Percentiles rank a stretch among this genome's conserved stretches.
phyloP scores from a whole-genome alignment of 2,329 filamentous ascomycete genomes.

The Lasiodiplodia theobromae region DNA sequence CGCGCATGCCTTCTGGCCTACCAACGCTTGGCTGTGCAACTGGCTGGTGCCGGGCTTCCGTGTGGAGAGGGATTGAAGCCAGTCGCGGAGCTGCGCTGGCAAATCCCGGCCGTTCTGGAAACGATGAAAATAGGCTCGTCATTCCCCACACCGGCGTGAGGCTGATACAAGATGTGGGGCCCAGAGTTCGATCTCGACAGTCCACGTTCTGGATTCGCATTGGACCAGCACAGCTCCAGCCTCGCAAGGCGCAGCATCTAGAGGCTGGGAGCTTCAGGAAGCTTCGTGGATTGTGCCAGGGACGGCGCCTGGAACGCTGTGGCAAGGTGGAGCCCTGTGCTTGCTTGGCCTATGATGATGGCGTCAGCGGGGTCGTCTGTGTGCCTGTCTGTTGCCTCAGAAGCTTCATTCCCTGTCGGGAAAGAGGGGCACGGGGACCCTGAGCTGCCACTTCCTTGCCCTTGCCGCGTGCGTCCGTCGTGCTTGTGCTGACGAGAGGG shows the following conservation, averaged over 20 bases:
- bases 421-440: conserved; percentile 23
- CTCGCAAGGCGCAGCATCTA: conserved; percentile 18
- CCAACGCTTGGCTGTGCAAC: conserved; percentile 19
- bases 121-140: conserved; percentile 16
- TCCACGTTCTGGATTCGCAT: conserved; percentile 17
- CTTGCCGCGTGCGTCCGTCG: neutral
- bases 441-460: conserved; percentile 5
- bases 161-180: conserved; percentile 22
- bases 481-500: conserved; percentile 4
- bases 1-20: neutral
- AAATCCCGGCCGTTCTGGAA: conserved; percentile 12
- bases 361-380: conserved; percentile 20
- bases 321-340: conserved; percentile 23
- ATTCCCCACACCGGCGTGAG: conserved; percentile 8
- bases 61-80: conserved; percentile 1
- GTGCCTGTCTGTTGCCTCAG: neutral
- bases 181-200: conserved; percentile 4
- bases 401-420: conserved; percentile 15
- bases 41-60: conserved; percentile 14
- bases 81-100: conserved; percentile 12
- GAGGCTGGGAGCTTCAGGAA: conserved; percentile 4
- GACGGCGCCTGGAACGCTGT: conserved; percentile 14
- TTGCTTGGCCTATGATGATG: conserved; percentile 2
- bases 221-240: conserved; percentile 22
- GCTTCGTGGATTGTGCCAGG: neutral